Evolutionary conservation across 1,284 basidiomycete genomes (phyloP).

Genomic region (Boletus smithii): DNA sequence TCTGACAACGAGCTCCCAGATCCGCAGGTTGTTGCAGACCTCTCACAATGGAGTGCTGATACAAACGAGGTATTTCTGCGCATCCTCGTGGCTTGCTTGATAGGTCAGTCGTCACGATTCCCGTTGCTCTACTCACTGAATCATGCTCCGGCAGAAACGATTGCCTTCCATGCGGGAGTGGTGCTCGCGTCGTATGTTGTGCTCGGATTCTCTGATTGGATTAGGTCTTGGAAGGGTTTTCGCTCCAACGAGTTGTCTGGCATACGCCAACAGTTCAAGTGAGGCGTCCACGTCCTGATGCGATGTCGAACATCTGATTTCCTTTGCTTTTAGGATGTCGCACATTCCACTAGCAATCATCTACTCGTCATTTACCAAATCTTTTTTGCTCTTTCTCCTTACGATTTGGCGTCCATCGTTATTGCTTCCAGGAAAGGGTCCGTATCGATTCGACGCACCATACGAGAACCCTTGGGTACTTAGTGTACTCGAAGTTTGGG

Average conservation of each 20-base stretch:
- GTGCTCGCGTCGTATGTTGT: conserved; percentile 53
- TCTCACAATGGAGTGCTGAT: conserved; percentile 47
- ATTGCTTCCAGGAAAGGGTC: conserved; percentile 22
- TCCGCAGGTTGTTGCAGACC: conserved; percentile 34
- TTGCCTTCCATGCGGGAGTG: conserved; percentile 68
- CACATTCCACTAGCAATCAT: conserved; percentile 78
- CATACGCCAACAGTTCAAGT: conserved; percentile 60
- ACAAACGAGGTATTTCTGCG: conserved; percentile 51
- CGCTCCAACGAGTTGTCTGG: conserved; percentile 38
- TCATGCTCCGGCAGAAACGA: conserved; percentile 49
- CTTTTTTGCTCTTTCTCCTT: conserved; percentile 79
- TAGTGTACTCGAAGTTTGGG: conserved; percentile 47
- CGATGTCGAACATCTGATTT: not conserved
- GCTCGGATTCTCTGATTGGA: conserved; percentile 41
- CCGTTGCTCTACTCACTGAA: not conserved
- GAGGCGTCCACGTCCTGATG: conserved; percentile 18
- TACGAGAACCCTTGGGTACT: conserved; percentile 36
- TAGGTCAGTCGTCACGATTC: conserved; percentile 41
- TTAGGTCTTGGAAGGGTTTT: conserved; percentile 23
- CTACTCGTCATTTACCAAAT: conserved; percentile 84
- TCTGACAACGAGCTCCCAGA: conserved; percentile 32
- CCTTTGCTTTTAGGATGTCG: conserved; percentile 47
- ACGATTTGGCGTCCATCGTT: conserved; percentile 74
- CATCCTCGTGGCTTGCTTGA: conserved; percentile 59
- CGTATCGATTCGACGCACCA: conserved; percentile 26